A percentile compares a stretch with the other conserved stretches of the same genome.
phyloP scores from a whole-genome alignment of 768 basidiomycete genomes.

The Rubroboletus pulcherrimus region DNA sequence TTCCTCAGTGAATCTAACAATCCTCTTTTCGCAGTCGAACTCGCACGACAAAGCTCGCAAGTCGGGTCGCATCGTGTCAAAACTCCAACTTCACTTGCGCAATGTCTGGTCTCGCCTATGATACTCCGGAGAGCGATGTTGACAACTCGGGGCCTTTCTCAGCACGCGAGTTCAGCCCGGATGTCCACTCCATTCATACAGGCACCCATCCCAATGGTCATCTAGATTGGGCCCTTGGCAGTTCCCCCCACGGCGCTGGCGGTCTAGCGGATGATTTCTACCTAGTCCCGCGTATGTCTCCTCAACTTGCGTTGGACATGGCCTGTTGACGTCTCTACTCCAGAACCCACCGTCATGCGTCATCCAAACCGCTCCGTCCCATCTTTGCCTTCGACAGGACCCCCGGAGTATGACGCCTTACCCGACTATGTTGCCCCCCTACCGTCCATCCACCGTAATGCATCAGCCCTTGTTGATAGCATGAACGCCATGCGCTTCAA shows the following conservation, averaged over 20 bases:
- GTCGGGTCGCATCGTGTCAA: background rate
- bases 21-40: background rate
- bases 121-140: conserved; percentile 18
- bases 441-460: conserved; percentile 38
- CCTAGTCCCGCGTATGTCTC: conserved; percentile 20
- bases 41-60: background rate
- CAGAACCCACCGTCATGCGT: conserved; percentile 35
- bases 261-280: conserved; percentile 18
- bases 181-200: background rate
- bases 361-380: conserved; percentile 49
- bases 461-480: conserved; percentile 44
- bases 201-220: conserved; percentile 4
- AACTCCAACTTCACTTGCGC: background rate
- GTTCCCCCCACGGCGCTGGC: conserved; percentile 2
- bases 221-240: conserved; percentile 4
- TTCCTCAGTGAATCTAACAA: background rate
- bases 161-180: conserved; percentile 2
- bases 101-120: conserved; percentile 33
- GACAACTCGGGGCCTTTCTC: conserved; percentile 7
- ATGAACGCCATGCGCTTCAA: conserved; percentile 54
- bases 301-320: background rate
- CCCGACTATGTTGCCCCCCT: conserved; percentile 24
- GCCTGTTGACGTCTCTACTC: conserved; percentile 6
- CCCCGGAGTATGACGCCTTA: conserved; percentile 31
- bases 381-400: conserved; percentile 38